Evolutionary conservation across 345 rosid species (phyloP).

Genomic region (Microcos paniculata): DNA sequence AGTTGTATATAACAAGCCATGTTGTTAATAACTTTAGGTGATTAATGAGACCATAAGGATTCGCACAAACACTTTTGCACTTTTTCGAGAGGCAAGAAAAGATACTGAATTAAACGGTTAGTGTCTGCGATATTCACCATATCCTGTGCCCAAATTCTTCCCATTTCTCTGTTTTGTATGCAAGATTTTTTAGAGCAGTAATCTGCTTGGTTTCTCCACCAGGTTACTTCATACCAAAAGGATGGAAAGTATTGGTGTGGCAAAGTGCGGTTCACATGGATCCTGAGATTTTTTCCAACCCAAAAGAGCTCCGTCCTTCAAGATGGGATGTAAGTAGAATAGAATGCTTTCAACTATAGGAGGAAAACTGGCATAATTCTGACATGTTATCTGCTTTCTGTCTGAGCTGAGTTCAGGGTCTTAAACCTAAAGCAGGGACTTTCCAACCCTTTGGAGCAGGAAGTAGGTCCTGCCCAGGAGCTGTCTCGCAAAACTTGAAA

Average conservation of each 20-base stretch:
- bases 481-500: constrained; percentile 47
- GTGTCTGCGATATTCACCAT: no score
- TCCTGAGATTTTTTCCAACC: constrained; percentile 36
- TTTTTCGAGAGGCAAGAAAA: constrained; percentile 34
- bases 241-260: constrained; percentile 11
- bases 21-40: not conserved
- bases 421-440: constrained; percentile 33
- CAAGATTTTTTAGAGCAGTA: no score
- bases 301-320: constrained; percentile 36
- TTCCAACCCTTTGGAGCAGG: constrained; percentile 54
- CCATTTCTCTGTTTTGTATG: no score
- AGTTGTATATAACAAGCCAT: no score
- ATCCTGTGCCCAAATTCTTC: no score
- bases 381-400: not conserved
- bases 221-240: constrained; percentile 1
- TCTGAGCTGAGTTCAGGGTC: constrained; percentile 10
- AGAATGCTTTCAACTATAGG: not conserved
- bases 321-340: constrained; percentile 44
- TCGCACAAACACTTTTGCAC: constrained; percentile 21
- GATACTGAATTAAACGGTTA: constrained; percentile 31
- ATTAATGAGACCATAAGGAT: not conserved
- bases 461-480: constrained; percentile 46
- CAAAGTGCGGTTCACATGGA: constrained; percentile 14
- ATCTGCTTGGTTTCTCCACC: not conserved
- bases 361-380: no score